Evolutionary conservation across 2,329 filamentous ascomycete species (phyloP), one percentile per base, ranked within the genome.

Genomic region (Cladorrhinum sp.): DNA sequence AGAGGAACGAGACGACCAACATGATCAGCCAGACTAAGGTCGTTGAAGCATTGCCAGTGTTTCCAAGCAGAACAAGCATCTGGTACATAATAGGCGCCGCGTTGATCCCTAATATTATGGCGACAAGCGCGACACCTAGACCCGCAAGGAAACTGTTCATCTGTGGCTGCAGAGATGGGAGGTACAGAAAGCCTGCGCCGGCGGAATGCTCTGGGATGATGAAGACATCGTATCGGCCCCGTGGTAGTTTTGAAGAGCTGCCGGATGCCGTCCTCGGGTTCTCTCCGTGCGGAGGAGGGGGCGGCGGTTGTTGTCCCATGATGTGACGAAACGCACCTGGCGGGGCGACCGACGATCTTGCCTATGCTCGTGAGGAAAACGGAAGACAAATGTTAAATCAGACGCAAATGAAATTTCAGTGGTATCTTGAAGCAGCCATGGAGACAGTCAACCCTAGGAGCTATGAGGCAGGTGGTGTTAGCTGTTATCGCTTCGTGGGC

Each of bases 191-290:
- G 33, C 94, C 94, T 0, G 87, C 86, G 57, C 94, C 94, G 6
- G 93, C 84, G 10, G 92, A 94, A 74, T 96, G 92, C 52, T 93
- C 91, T 7, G 94, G 94, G 70, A 98, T 93, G 73, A 97, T 89
- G 78, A 97, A 97, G 72, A 98, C 96, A 79, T 98, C 94, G 76
- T 96, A 98, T 73, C 95, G 96, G 59, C 94, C 93, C 1, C 90
- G 83, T 2, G 94, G 94, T 53, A 97, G 80, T 60, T 90, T 89
- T 24, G 80, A 79, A n/a, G 74, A 72, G 58, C 76, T 74, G 16
- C 80, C 75, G 39, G 85, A 81, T 56, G 85, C 82, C 20, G 84
- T 85, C 73, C 88, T 88, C 55, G 91, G 90, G 67, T 86, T 88
- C 71, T 86, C 82, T 75, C 92, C 92, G 77, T 96, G 92, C 65